Evolutionary conservation across 1,284 basidiomycete species (phyloP).

Genomic region (Vanrija sp.): DNA sequence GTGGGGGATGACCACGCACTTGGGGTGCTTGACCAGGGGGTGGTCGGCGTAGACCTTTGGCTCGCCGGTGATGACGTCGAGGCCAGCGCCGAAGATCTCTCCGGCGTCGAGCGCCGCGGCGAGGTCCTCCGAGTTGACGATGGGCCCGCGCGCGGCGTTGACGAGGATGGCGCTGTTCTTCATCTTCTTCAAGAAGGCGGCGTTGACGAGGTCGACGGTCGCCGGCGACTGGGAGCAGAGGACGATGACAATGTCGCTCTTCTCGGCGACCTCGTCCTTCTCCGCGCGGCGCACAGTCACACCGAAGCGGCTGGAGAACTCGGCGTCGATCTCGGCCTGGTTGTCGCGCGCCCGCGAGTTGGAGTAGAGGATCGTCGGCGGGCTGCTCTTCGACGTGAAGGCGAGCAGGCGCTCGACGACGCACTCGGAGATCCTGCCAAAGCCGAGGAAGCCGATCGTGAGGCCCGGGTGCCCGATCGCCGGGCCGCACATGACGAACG

Average conservation of each 20-base stretch:
- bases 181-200: constrained; percentile 72
- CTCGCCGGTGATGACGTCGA: constrained; percentile 93
- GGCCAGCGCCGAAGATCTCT: constrained; percentile 83
- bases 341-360: constrained; percentile 35
- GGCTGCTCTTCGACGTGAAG: constrained; percentile 56
- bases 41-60: constrained; percentile 72
- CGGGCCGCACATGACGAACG: constrained; percentile 55
- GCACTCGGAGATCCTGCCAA: constrained; percentile 84
- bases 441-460: constrained; percentile 85
- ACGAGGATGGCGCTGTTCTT: constrained; percentile 74
- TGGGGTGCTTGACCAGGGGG: constrained; percentile 61
- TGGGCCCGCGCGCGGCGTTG: constrained; percentile 66
- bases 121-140: constrained; percentile 85
- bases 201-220: constrained; percentile 71
- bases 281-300: constrained; percentile 61
- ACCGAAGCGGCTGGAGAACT: constrained; percentile 53
- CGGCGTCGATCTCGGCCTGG: constrained; percentile 55
- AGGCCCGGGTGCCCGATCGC: constrained; percentile 51
- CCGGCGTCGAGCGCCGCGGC: constrained; percentile 69
- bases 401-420: constrained; percentile 70
- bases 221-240: constrained; percentile 71
- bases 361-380: constrained; percentile 36
- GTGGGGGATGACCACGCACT: constrained; percentile 69
- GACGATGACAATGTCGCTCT: constrained; percentile 77
- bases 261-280: constrained; percentile 63